These are phyloP conservation scores for Colletotrichum tropicicola DNA, from an alignment of 2,329 filamentous ascomycete genomes.

Conservation along the genomic window DNA sequence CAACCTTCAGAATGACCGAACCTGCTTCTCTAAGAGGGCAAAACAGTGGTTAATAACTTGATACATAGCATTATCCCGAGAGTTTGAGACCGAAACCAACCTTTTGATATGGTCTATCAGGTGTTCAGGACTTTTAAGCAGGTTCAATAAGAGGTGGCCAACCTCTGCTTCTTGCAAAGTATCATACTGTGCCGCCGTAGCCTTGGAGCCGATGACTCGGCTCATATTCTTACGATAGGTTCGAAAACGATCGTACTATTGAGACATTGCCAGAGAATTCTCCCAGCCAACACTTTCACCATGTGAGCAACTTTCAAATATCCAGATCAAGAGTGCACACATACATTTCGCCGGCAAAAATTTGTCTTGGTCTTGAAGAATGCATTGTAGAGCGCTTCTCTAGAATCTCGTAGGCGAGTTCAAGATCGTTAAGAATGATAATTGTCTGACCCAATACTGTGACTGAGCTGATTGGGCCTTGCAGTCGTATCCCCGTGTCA, in stretches of 20 bases:
- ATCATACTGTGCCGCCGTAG: conserved; percentile 47
- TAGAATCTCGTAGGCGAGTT: conserved; percentile 47
- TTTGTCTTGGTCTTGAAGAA: conserved; percentile 43
- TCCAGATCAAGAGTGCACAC: not conserved
- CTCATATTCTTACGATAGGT: conserved; percentile 54
- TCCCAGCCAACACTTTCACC: conserved; percentile 44
- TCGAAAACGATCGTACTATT: conserved; percentile 47
- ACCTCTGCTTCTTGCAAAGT: conserved; percentile 53
- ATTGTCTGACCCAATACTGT: conserved; percentile 50
- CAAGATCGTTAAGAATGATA: conserved; percentile 48
- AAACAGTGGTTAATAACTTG: not conserved
- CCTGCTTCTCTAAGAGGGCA: conserved; percentile 19
- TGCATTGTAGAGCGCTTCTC: conserved; percentile 41
- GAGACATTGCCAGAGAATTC: conserved; percentile 41
- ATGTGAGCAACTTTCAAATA: not conserved
- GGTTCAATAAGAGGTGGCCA: conserved; percentile 51
- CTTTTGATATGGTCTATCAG: conserved; percentile 52
- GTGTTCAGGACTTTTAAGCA: conserved; percentile 47
- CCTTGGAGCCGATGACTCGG: conserved; percentile 54
- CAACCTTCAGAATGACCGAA: conserved; percentile 27
- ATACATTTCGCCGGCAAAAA: conserved; percentile 47
- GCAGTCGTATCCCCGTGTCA: not conserved
- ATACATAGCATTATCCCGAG: not conserved
- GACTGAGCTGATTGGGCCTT: conserved; percentile 41
- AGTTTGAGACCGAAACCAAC: conserved; percentile 35